phyloP scores from a whole-genome alignment of 805 yeast species.

The Schizosaccharomyces pombe region DNA sequence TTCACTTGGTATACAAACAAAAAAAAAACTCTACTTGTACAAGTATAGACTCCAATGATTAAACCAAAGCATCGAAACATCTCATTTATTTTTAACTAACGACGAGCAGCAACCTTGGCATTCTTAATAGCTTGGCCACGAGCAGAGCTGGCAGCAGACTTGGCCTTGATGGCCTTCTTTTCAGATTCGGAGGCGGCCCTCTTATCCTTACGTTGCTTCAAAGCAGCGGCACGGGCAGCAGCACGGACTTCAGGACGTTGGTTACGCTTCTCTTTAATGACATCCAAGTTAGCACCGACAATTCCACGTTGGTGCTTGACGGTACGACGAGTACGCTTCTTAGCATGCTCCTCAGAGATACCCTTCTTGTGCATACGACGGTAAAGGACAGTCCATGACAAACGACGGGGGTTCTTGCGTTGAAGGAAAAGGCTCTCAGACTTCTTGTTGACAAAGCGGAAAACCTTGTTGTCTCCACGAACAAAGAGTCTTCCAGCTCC shows the following conservation, averaged over 20 bases:
- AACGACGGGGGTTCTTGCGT: slow-evolving; percentile 99
- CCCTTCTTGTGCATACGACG: slow-evolving; percentile 99
- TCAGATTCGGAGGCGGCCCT: slow-evolving; percentile 74
- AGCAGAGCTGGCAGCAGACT: slow-evolving; percentile 22
- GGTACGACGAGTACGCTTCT: slow-evolving; percentile 92
- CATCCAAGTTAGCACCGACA: slow-evolving; percentile 97
- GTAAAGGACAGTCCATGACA: slow-evolving; percentile 97
- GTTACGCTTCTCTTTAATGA: slow-evolving; percentile 92
- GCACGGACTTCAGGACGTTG: slow-evolving; percentile 92
- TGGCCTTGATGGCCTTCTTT: slow-evolving; percentile 86
- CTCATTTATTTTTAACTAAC: background rate
- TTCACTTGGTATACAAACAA: too few relatives aligned
- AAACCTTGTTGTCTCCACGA: slow-evolving; percentile 98
- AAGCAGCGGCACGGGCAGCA: slow-evolving; percentile 87
- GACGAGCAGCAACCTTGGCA: slow-evolving; percentile 1
- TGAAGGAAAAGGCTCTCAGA: slow-evolving; percentile 94
- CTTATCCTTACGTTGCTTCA: slow-evolving; percentile 26
- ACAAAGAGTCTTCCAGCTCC: slow-evolving; percentile 94
- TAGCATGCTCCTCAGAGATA: slow-evolving; percentile 73
- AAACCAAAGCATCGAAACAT: background rate
- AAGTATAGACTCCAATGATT: background rate
- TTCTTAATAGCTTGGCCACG: slow-evolving; percentile 24
- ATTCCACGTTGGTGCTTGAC: slow-evolving; percentile 97
- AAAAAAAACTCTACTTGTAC: background rate
- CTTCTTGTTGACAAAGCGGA: slow-evolving; percentile 97